These are phyloP conservation scores for Chamaenerion angustifolium DNA, from an alignment of 345 rosid species.

Conservation along the genomic window DNA sequence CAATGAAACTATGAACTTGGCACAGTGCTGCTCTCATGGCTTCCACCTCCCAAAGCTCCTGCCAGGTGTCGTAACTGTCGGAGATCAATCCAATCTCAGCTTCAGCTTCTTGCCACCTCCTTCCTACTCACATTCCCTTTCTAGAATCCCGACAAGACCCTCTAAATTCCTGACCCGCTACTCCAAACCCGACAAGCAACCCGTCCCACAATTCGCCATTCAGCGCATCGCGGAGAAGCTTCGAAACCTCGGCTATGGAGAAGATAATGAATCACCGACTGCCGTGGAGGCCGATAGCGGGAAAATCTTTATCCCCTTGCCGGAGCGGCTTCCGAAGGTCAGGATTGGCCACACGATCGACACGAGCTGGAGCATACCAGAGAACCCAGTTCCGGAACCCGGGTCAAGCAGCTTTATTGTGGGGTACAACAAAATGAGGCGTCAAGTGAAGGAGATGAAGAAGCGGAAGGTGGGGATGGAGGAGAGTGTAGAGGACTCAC, in stretches of 20 bases:
- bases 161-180: conserved; percentile 12
- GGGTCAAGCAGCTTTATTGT: conserved; percentile 55
- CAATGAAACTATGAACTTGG: too few species aligned
- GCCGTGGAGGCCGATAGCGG: not conserved
- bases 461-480: conserved; percentile 12
- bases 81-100: too few species aligned
- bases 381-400: conserved; percentile 66
- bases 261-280: conserved; percentile 11
- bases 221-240: conserved; percentile 90
- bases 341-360: conserved; percentile 88
- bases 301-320: conserved; percentile 66
- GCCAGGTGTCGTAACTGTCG: too few species aligned
- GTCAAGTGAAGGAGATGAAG: conserved; percentile 20
- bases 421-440: conserved; percentile 43
- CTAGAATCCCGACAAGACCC: conserved; percentile 12
- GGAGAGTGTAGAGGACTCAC: conserved; percentile 22
- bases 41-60: too few species aligned
- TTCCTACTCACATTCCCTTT: conserved; percentile 4
- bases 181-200: conserved; percentile 15
- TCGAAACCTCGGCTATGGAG: conserved; percentile 69
- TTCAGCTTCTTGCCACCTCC: not conserved
- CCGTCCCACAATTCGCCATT: conserved; percentile 59
- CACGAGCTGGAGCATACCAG: conserved; percentile 88
- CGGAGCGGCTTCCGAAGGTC: conserved; percentile 41
- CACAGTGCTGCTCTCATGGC: too few species aligned